Evolutionary conservation across 495 filamentous ascomycete species (phyloP), one percentile per base, ranked within the genome.

Genomic region (Hypoxylon lienhwacheense): DNA sequence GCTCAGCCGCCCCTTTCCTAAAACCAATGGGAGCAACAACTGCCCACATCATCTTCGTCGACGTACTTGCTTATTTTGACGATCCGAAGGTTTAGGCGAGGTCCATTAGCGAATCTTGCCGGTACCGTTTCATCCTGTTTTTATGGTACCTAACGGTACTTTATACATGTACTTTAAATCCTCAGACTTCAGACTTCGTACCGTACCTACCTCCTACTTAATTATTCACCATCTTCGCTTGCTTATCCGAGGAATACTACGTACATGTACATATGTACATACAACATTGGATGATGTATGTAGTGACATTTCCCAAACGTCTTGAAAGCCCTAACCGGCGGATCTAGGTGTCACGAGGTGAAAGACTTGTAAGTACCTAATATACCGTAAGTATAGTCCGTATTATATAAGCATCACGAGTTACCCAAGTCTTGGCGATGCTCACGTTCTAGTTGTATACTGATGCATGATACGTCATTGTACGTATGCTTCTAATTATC

Each of bases 31-130:
- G n/a, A 14, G 8, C 26, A 25, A 14, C 31, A 53, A 40, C 16
- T 42, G 31, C 34, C 46, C 57, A 37, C 57, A 55, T 55, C 51
- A 34, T 59, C 47, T 33, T 43, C 15, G 34, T 52, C 47, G 47
- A 55, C 47, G 8, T 47, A 61, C 58, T 61, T 61, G 52, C 58
- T 61, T 55, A 47, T 61, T 61, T 61, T 34, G 58, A 61, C 58
- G 47, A 61, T 61, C 58, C 47, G 51, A 55, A 55, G 35, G 29
- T 61, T 47, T 61, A 61, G 51, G 57, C 57, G 57, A 55, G 46
- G 6, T 48, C 51, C 47, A 55, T 48, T 40, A 55, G 46, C 57
- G 57, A 55, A n/a, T 55, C 46, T 55, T 52, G 51, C 50, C 57
- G 57, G 41, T 46, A 54, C 51, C 24, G 50, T 50, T 47, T 40